These are phyloP conservation scores for Porphyrellus cyaneotinctus DNA, from an alignment of 768 basidiomycete genomes.

Conservation along the genomic window DNA sequence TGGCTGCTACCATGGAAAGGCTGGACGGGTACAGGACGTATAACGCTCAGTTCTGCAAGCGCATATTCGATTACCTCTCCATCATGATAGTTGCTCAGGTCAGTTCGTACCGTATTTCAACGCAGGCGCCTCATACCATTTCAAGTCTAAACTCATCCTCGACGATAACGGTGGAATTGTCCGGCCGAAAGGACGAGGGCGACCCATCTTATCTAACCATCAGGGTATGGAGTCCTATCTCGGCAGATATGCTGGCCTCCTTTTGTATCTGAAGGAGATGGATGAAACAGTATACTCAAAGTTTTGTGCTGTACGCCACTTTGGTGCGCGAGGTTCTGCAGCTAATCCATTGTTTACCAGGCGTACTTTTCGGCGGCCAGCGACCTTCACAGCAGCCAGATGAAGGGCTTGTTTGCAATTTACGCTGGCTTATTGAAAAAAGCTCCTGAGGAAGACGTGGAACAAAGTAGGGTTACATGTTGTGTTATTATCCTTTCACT, in stretches of 20 bases:
- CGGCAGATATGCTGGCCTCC: constrained; percentile 81
- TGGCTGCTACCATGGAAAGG: constrained; percentile 96
- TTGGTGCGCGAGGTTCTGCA: not conserved
- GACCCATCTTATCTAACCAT: constrained; percentile 57
- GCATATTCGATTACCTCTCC: constrained; percentile 81
- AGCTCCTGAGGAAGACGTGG: constrained; percentile 65
- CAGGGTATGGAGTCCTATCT: constrained; percentile 75
- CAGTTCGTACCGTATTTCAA: constrained; percentile 12
- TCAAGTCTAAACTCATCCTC: constrained; percentile 63
- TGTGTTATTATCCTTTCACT: not conserved
- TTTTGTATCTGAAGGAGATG: constrained; percentile 96
- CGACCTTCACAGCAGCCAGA: constrained; percentile 75
- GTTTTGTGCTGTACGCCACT: constrained; percentile 73
- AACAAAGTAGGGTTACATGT: constrained; percentile 49
- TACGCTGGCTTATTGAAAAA: constrained; percentile 63
- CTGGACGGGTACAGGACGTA: constrained; percentile 87
- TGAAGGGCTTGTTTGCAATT: constrained; percentile 63
- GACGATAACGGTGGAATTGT: constrained; percentile 58
- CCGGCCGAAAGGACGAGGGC: constrained; percentile 40
- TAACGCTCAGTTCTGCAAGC: constrained; percentile 90
- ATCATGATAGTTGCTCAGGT: constrained; percentile 94
- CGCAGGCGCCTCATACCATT: constrained; percentile 6
- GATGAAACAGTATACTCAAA: constrained; percentile 85
- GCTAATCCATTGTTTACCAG: constrained; percentile 39
- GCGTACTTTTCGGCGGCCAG: constrained; percentile 87